Conservation (phyloP, 2,329 filamentous ascomycete genomes). For the Cladosporium sp. region DNA sequence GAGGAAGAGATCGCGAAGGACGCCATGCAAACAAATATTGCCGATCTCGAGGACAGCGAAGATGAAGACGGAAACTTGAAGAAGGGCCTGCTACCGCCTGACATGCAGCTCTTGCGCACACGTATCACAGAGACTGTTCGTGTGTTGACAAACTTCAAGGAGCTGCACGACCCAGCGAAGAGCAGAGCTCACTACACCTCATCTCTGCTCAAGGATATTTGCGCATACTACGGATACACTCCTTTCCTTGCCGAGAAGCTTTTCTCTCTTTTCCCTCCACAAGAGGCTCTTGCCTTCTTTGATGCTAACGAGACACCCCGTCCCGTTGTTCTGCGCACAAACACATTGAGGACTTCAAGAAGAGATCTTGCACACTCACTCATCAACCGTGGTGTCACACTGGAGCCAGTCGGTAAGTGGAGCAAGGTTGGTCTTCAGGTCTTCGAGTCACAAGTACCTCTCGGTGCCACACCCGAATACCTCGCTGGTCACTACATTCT, state of each 20-base stretch:
- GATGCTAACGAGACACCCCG: conserved; percentile 96
- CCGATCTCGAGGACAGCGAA: conserved; percentile 61
- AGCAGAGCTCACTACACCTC: conserved; percentile 85
- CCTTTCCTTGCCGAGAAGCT: conserved; percentile 95
- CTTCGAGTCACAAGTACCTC: conserved; percentile 83
- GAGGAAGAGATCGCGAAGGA: conserved; percentile 82
- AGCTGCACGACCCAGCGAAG: conserved; percentile 74
- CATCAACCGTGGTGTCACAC: conserved; percentile 92
- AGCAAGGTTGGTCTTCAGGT: conserved; percentile 96
- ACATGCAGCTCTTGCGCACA: conserved; percentile 83
- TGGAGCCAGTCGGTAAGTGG: conserved; percentile 98
- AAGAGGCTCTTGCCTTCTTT: conserved; percentile 96
- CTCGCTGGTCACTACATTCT: conserved; percentile 97
- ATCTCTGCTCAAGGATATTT: conserved; percentile 87
- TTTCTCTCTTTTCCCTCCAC: conserved; percentile 85
- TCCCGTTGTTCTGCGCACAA: conserved; percentile 93
- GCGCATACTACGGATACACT: conserved; percentile 95
- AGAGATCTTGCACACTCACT: conserved; percentile 85
- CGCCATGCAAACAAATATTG: conserved; percentile 91
- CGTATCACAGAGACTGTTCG: conserved; percentile 92
- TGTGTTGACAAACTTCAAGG: conserved; percentile 84
- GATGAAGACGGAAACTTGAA: conserved; percentile 58
- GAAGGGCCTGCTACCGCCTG: conserved; percentile 70
- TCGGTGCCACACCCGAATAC: conserved; percentile 96
- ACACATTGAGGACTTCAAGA: conserved; percentile 78